Base-by-base conservation (phyloP, 768 basidiomycete species). In the Serendipita sp. region DNA sequence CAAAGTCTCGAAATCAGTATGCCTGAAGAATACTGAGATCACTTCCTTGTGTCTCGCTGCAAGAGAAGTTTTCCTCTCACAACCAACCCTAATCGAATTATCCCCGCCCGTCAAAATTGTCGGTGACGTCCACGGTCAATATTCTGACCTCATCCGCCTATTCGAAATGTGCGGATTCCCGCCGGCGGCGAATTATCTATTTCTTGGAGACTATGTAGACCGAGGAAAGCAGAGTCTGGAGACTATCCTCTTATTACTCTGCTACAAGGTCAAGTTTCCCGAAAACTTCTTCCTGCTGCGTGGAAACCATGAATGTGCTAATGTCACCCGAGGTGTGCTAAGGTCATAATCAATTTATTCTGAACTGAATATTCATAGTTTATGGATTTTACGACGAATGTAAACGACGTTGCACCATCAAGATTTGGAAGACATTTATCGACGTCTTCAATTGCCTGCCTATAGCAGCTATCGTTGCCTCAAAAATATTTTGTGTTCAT, bases 131-230 rank as follows among this genome's bases (percentile, higher is more conserved):
- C 96, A 99, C 71, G 96, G 96, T 4, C 96, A 99, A 77, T 99
- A 97, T 75, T 91, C 90, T 62, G 96, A 99, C 79, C 85, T 99
- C 70, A 98, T 98, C 70, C 87, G 96, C 63, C 76, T 99, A 52
- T 99, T 99, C 70, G 96, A 98, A 75, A 98, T 98, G 95, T 98
- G 96, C 72, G 96, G 96, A 27, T 99, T 98, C 75, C 96, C 96
- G 31, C 96, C 96, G 3, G 81, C 87, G 3, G 87, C 93, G 69
- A 98, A 98, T 72, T 99, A 98, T 75, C 88, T 99, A 66, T 99
- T 98, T 80, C 81, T 99, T 48, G 96, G 96, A 48, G 96, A 99
- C 76, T 99, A 99, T 71, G 96, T 99, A 71, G 96, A 99, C 76
- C 81, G 96, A 67, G 96, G 96, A 34, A 98, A 98, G 76, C 95